phyloP scores from a whole-genome alignment of 2,329 filamentous ascomycete genomes.

The Pseudogymnoascus pannorum region DNA sequence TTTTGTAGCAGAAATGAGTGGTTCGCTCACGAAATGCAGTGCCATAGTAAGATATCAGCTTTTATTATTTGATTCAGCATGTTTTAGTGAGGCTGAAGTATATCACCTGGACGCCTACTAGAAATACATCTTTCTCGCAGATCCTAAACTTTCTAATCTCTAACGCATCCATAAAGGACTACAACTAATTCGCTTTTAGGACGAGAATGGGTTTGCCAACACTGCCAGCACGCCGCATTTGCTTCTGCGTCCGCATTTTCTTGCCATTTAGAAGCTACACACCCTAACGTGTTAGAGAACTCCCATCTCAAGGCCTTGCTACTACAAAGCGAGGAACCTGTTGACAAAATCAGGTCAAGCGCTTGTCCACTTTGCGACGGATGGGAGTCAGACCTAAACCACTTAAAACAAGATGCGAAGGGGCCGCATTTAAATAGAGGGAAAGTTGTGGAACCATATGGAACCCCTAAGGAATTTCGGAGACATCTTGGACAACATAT shows the following conservation, averaged over 20 bases:
- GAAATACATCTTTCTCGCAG: background rate
- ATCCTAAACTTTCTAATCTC: background rate
- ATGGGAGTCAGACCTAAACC: constrained; percentile 19
- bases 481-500: constrained; percentile 22
- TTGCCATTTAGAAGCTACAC: constrained; percentile 14
- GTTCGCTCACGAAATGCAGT: constrained; percentile 29
- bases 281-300: constrained; percentile 9
- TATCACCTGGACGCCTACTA: background rate
- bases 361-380: constrained; percentile 29
- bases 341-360: constrained; percentile 17
- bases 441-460: constrained; percentile 12
- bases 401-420: constrained; percentile 12
- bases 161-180: background rate
- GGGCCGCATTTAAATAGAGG: constrained; percentile 12
- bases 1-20: constrained; percentile 27
- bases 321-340: constrained; percentile 21
- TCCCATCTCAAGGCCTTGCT: constrained; percentile 20
- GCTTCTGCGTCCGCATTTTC: constrained; percentile 13
- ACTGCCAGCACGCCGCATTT: constrained; percentile 17
- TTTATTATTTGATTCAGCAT: background rate
- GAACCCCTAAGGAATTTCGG: constrained; percentile 17
- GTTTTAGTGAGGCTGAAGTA: background rate
- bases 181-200: constrained; percentile 9
- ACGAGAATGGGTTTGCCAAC: constrained; percentile 23
- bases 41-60: constrained; percentile 17